These are phyloP conservation scores for Pontederia paniculata DNA, from an alignment of 176 grass and related monocot genomes.

Conservation along the genomic window DNA sequence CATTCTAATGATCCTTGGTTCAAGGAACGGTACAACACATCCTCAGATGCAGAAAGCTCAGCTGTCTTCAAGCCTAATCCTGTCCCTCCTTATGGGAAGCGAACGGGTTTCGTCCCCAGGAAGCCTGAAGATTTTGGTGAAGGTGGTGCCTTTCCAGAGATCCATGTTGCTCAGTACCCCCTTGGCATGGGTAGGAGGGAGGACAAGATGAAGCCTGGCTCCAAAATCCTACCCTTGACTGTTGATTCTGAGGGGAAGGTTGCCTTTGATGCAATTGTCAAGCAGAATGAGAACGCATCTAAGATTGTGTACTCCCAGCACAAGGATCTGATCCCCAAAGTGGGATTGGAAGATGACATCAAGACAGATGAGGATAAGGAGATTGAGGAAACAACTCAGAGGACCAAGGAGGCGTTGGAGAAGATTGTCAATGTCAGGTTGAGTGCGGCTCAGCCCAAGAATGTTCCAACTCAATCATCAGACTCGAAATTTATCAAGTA, in stretches of 20 bases:
- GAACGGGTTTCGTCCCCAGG: conserved; percentile 57
- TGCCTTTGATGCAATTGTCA: conserved; percentile 83
- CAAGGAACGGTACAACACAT: conserved; percentile 16
- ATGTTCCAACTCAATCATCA: conserved; percentile 66
- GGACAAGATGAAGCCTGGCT: conserved; percentile 46
- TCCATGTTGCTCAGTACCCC: conserved; percentile 75
- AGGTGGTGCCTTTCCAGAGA: conserved; percentile 83
- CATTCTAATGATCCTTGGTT: conserved; percentile 18
- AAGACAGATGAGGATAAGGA: conserved; percentile 48
- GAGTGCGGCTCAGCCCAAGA: conserved; percentile 78
- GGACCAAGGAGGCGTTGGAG: conserved; percentile 54
- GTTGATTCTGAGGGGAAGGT: conserved; percentile 69
- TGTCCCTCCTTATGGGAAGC: conserved; percentile 59
- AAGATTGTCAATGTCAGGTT: conserved; percentile 78
- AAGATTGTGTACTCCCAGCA: conserved; percentile 92
- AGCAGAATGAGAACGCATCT: conserved; percentile 80
- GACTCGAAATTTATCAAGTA: conserved; percentile 96
- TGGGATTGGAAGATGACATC: conserved; percentile 24
- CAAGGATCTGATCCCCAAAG: conserved; percentile 71
- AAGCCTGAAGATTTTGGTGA: conserved; percentile 61
- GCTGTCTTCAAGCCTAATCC: conserved; percentile 12
- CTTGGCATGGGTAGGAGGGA: conserved; percentile 71
- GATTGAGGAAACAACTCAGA: conserved; percentile 63
- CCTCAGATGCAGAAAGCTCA: conserved; percentile 11
- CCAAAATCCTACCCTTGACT: conserved; percentile 74